These are phyloP conservation scores for Globisporangium nagaii DNA, from an alignment of 352 stramenopile genomes.

Conservation along the genomic window DNA sequence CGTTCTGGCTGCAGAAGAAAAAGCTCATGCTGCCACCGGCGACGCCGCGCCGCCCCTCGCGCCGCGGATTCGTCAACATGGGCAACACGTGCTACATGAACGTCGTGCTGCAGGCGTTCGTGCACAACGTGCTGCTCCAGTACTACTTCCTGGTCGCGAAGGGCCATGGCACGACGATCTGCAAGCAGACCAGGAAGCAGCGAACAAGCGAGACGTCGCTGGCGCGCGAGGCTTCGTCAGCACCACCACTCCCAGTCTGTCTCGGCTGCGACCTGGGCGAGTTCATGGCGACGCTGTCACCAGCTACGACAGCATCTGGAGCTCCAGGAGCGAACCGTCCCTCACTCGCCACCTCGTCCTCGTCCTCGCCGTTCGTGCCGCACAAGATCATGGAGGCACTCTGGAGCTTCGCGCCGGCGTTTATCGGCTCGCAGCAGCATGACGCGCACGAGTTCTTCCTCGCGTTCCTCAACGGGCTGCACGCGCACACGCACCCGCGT, in stretches of 20 bases:
- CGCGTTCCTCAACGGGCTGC: slow-evolving; percentile 51
- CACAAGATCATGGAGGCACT: slow-evolving; percentile 59
- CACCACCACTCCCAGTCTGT: slow-evolving; percentile 28
- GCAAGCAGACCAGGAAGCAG: slow-evolving; percentile 45
- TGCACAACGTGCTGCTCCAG: slow-evolving; percentile 64
- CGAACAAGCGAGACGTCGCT: slow-evolving; percentile 1
- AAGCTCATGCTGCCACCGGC: slow-evolving; percentile 10
- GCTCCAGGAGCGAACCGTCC: slow-evolving; percentile 7
- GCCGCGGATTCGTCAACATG: slow-evolving; percentile 75
- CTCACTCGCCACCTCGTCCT: too few species aligned
- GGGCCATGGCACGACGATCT: slow-evolving; percentile 57
- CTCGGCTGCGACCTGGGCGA: slow-evolving; percentile 54
- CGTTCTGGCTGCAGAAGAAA: slow-evolving; percentile 18
- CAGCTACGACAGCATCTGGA: background rate
- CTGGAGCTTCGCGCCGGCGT: slow-evolving; percentile 45
- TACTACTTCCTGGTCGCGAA: slow-evolving; percentile 66
- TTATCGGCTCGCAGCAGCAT: slow-evolving; percentile 61
- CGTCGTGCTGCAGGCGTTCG: slow-evolving; percentile 63
- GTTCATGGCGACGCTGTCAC: slow-evolving; percentile 33
- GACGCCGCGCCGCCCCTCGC: slow-evolving; percentile 12
- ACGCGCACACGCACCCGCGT: slow-evolving; percentile 49
- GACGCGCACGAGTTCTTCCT: slow-evolving; percentile 77
- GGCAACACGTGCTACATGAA: slow-evolving; percentile 87
- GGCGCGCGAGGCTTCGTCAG: background rate
- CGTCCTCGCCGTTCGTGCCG: slow-evolving; percentile 46